These are phyloP conservation scores for Penstemon eatonii DNA, from an alignment of 257 asterid genomes.

Conservation along the genomic window DNA sequence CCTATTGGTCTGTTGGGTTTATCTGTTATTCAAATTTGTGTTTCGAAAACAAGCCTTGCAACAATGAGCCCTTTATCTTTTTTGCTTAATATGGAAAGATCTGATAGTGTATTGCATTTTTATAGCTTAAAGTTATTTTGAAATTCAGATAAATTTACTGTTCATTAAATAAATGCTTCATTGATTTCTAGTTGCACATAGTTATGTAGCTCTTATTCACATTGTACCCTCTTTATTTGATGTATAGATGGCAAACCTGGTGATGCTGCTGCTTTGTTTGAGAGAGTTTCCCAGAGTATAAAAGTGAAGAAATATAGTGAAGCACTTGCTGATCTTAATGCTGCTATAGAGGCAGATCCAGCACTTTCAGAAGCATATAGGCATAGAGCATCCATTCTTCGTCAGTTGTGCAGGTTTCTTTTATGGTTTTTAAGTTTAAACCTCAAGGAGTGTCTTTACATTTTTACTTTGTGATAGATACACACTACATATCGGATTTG, in stretches of 20 bases:
- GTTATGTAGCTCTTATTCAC: slow-evolving; percentile 20
- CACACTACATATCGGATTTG: too few relatives aligned
- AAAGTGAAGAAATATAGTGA: slow-evolving; percentile 83
- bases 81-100: slow-evolving; percentile 9
- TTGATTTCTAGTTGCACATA: background rate
- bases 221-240: background rate
- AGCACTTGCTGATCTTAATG: slow-evolving; percentile 77
- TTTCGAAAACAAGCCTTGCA: background rate
- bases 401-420: slow-evolving; percentile 77
- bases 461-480: background rate
- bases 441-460: background rate
- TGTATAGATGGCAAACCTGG: slow-evolving; percentile 65
- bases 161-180: background rate
- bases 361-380: slow-evolving; percentile 74
- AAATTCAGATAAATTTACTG: background rate
- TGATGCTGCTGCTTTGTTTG: slow-evolving; percentile 70
- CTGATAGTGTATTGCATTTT: background rate
- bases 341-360: slow-evolving; percentile 90
- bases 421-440: slow-evolving; percentile 10
- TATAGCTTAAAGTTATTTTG: background rate
- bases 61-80: background rate
- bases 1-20: slow-evolving; percentile 6
- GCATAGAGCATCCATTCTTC: slow-evolving; percentile 80
- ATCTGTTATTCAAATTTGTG: background rate
- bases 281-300: slow-evolving; percentile 71